Percentiles rank a stretch among this genome's conserved stretches.
Evolutionary conservation across 139 green algal species (phyloP).

Genomic region (Picochlorum sp.): DNA sequence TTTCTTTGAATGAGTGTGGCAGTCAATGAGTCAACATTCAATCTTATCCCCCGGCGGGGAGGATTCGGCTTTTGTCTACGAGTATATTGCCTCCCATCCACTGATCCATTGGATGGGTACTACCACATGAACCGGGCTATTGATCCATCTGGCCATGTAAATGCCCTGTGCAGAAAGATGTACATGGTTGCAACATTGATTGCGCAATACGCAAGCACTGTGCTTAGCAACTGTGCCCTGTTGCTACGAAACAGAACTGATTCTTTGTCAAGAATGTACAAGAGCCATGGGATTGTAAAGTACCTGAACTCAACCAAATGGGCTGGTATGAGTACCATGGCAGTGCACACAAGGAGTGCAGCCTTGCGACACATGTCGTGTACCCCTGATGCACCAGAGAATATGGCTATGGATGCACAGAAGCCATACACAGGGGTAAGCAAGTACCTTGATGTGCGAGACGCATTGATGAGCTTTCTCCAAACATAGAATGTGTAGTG

Average conservation of each 20-base stretch:
- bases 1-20: too few species aligned
- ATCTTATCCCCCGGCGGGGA: too few species aligned
- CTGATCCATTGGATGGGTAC: slow-evolving; percentile 13
- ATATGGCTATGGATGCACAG: neutral
- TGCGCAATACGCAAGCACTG: slow-evolving; percentile 15
- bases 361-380: neutral
- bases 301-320: slow-evolving; percentile 85
- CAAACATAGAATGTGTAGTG: slow-evolving; percentile 95
- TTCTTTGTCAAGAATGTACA: slow-evolving; percentile 39
- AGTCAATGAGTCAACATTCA: too few species aligned
- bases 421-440: slow-evolving; percentile 47
- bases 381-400: too few species aligned
- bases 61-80: too few species aligned
- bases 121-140: slow-evolving; percentile 86
- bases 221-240: neutral
- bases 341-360: slow-evolving; percentile 2
- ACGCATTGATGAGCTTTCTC: slow-evolving; percentile 39
- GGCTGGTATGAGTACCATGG: slow-evolving; percentile 61
- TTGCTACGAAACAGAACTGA: slow-evolving; percentile 20
- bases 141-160: slow-evolving; percentile 58
- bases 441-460: slow-evolving; percentile 17
- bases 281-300: slow-evolving; percentile 59
- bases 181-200: slow-evolving; percentile 54
- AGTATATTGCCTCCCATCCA: too few species aligned
- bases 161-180: slow-evolving; percentile 63